Evolutionary conservation across 768 basidiomycete genomes (phyloP), one percentile per base, ranked within the genome.

Genomic region (Pulveroboletus sp.): DNA sequence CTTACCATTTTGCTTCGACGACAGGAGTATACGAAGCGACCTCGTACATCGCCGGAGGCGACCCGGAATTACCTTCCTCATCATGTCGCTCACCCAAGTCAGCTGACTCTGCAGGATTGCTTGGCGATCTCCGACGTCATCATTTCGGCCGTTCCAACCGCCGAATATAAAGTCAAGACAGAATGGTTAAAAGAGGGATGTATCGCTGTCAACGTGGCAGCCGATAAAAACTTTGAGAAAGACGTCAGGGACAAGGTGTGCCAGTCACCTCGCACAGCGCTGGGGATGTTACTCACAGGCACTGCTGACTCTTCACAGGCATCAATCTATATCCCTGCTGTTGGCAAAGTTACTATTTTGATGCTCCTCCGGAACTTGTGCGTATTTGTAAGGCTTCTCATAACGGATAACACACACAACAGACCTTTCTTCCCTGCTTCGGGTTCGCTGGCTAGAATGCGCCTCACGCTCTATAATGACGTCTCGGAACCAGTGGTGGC

Each of bases 301-400:
- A 39, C 26, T 26, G 18, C 14, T 24, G 21, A 8, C 28, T 32
- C 18, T 39, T 43, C 10, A 27, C 47, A 50, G 93, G 94, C 93
- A 10, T 92, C 93, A 13, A 75, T 99, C 51, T 97, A 97, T 68
- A 77, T 98, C 55, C 93, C 95, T 8, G 86, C 91, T 6, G 92
- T 99, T n/a, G 96, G 96, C 17, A 96, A 95, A 71, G 89, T 96
- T 50, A 99, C 96, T 2, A 96, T 97, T 57, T 73, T 94, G 63
- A 95, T 99, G 91, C 78, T 99, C n/a, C 78, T 96, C 61, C 81
- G 95, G 41, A 99, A 99, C 66, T 64, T 99, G 88, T 93, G 65
- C 64, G 91, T 74, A 6, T 41, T 39, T 46, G 50, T 55, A 26
- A 43, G 3, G 30, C 18, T 33, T 38, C 18, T 43, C 41, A 36